Conservation (phyloP, 1,284 basidiomycete genomes). For the Psilocybe mexicana region DNA sequence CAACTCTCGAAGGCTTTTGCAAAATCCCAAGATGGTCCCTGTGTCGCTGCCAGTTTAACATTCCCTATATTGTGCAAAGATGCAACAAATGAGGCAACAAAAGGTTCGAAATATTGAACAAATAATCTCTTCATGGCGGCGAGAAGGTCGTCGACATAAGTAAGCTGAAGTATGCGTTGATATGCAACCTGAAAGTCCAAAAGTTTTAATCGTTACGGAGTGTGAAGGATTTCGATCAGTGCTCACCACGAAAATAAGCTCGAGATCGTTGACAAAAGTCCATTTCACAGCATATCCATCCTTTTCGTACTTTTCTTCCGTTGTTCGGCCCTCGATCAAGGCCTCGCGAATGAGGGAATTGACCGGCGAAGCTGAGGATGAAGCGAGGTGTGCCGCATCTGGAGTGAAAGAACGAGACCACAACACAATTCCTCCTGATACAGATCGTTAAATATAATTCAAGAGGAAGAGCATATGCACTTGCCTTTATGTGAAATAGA, state of each 20-base stretch:
- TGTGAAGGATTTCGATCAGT: neutral
- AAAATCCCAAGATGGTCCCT: slow-evolving; percentile 64
- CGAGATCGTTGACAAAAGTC: slow-evolving; percentile 91
- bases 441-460: slow-evolving; percentile 12
- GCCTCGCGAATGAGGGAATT: slow-evolving; percentile 90
- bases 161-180: slow-evolving; percentile 93
- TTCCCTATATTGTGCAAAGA: slow-evolving; percentile 68
- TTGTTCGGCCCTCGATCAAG: slow-evolving; percentile 80
- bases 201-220: neutral
- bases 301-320: slow-evolving; percentile 84
- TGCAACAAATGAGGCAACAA: slow-evolving; percentile 78
- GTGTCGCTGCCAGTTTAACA: slow-evolving; percentile 41
- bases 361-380: slow-evolving; percentile 82
- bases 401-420: slow-evolving; percentile 94
- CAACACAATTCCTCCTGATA: slow-evolving; percentile 83
- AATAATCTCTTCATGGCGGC: slow-evolving; percentile 81
- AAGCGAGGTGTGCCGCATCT: slow-evolving; percentile 70
- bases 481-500: slow-evolving; percentile 86
- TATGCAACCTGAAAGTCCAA: slow-evolving; percentile 75
- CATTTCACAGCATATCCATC: slow-evolving; percentile 92
- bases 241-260: slow-evolving; percentile 91
- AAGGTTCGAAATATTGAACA: slow-evolving; percentile 81
- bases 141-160: slow-evolving; percentile 91
- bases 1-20: slow-evolving; percentile 74
- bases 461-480: neutral